Evolutionary conservation across 2,329 filamentous ascomycete genomes (phyloP), one percentile per base, ranked within the genome.

Genomic region (Diaporthe citriasiana): DNA sequence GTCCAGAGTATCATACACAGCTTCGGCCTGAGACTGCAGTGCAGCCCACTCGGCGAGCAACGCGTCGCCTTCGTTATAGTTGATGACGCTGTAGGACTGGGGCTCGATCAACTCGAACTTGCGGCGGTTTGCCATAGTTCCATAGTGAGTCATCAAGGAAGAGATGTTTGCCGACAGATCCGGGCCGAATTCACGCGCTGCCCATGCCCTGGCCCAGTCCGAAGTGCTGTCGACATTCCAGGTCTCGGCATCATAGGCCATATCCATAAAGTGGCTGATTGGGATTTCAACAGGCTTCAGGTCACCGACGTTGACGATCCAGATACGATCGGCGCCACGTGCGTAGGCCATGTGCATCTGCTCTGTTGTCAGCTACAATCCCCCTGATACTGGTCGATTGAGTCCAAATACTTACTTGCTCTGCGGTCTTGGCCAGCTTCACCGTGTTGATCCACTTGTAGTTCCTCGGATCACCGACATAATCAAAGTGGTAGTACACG

Each of bases 261-360:
- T 85, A 76, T 93, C 91, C 76, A 93, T 84, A 83, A 91, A 93
- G 80, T 93, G 91, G 78, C 85, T 90, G 79, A 93, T 90, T 27
- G 91, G 90, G 22, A 93, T 85, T 82, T 93, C 85, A 4, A 91
- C 84, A 0, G 89, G 89, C 82, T 93, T 93, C 75, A 93, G 85
- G 78, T 93, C 91, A 53, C 90, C 91, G 27, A 93, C 89, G 76
- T 93, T 93, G 77, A 92, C 89, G 56, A 93, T 87, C 91, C 91
- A 93, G 75, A 93, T 90, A 25, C 88, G 84, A 76, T 88, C 85
- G 4, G 90, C 91, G 2, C 89, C 84, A 51, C 89, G 86, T 30
- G 89, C 85, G 72, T 91, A 89, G 2, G 91, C 89, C 70, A 91
- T 83, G 75, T 87, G 85, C 85, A 93, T 88, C 81, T 93, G 79